Conservation (phyloP, 768 basidiomycete species). For the Collybiopsis confluens region DNA sequence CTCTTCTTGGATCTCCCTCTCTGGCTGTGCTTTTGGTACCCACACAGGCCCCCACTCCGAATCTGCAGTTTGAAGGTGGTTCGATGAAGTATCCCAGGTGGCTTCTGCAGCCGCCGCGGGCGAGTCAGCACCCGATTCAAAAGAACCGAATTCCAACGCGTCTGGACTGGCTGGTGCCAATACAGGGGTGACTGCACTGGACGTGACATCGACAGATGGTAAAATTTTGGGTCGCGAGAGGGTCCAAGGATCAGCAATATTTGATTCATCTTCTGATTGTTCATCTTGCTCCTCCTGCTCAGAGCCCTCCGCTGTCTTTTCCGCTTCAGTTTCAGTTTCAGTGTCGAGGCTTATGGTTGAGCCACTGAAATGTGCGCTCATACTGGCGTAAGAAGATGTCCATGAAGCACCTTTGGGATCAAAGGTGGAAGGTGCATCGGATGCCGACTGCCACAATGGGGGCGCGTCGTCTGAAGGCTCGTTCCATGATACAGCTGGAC, state of each 20-base stretch:
- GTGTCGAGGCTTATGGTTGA: neutral
- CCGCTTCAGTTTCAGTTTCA: neutral
- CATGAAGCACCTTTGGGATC: neutral
- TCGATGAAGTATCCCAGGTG: slow-evolving; percentile 30
- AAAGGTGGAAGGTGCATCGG: neutral
- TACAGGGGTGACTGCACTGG: slow-evolving; percentile 2
- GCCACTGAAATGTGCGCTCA: slow-evolving; percentile 4
- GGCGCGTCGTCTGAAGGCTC: slow-evolving; percentile 36
- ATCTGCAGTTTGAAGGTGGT: neutral
- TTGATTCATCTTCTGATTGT: neutral
- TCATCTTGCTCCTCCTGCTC: neutral
- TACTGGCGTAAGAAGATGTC: slow-evolving; percentile 15
- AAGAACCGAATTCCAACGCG: slow-evolving; percentile 45
- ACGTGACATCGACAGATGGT: slow-evolving; percentile 3
- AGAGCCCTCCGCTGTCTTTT: neutral
- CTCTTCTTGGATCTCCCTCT: slow-evolving; percentile 16
- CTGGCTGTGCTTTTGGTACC: slow-evolving; percentile 22
- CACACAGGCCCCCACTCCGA: slow-evolving; percentile 41
- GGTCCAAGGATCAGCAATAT: slow-evolving; percentile 3
- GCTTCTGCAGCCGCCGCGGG: slow-evolving; percentile 21
- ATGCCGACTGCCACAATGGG: slow-evolving; percentile 35
- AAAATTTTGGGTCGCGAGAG: slow-evolving; percentile 10
- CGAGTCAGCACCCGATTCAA: slow-evolving; percentile 43
- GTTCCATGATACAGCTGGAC: slow-evolving; percentile 40
- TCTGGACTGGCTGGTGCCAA: slow-evolving; percentile 40